phyloP scores from a whole-genome alignment of 441 rosid species.

The Corymbia citriodora region DNA sequence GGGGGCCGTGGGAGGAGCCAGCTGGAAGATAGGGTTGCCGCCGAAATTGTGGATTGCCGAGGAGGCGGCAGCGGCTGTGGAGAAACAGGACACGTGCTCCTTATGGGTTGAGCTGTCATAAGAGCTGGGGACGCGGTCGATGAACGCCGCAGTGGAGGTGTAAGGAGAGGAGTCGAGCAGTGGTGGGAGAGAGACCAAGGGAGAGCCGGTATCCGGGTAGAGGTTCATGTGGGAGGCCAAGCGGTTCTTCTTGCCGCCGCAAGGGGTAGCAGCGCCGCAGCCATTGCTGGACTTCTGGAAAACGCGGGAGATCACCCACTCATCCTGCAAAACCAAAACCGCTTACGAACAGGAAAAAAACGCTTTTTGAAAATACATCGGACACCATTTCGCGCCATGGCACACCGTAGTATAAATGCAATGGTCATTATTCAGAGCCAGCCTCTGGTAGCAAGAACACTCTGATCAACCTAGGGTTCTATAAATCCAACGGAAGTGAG shows the following conservation, averaged over 20 bases:
- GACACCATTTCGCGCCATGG: background rate
- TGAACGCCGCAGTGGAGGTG: conserved; percentile 16
- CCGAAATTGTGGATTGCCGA: conserved; percentile 18
- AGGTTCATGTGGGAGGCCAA: conserved; percentile 18
- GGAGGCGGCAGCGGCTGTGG: conserved; percentile 58
- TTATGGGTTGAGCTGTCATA: conserved; percentile 38
- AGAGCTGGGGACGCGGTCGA: conserved; percentile 44
- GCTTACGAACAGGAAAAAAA: too few relatives aligned
- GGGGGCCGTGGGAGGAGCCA: conserved; percentile 16
- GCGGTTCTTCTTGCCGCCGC: conserved; percentile 34
- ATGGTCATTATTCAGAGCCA: background rate
- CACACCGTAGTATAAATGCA: background rate
- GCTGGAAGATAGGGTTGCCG: conserved; percentile 6
- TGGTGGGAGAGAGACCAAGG: conserved; percentile 75
- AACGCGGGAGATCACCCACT: conserved; percentile 87
- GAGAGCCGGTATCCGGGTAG: conserved; percentile 54
- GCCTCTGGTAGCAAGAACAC: background rate
- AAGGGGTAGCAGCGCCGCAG: conserved; percentile 9
- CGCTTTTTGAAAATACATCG: background rate
- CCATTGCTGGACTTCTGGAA: conserved; percentile 50
- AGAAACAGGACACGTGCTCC: conserved; percentile 99
- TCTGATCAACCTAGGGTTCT: background rate
- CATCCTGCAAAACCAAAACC: conserved; percentile 39
- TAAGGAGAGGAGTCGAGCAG: conserved; percentile 40
- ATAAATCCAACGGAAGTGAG: background rate